Percentiles rank a stretch among this genome's conserved stretches.
Conservation (phyloP, 495 filamentous ascomycete genomes). For the Podospora conica region DNA sequence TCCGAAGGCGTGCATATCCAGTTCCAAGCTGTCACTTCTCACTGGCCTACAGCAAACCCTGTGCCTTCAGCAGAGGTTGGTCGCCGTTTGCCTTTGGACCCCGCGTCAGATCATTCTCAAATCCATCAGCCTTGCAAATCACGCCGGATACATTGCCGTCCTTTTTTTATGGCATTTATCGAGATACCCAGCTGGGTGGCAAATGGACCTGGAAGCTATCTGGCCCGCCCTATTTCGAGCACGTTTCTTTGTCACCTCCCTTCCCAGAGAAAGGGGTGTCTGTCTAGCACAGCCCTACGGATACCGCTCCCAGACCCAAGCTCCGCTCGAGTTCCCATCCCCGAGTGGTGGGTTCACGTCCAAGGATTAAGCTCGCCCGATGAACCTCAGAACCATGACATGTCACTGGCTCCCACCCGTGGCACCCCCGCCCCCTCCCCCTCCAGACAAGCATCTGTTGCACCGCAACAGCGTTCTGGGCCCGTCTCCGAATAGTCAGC, state of each 20-base stretch:
- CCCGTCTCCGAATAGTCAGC: neutral
- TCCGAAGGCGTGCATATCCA: neutral
- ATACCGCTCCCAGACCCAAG: neutral
- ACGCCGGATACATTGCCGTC: neutral
- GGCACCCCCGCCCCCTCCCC: neutral
- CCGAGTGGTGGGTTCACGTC: conserved; percentile 11
- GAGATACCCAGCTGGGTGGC: neutral
- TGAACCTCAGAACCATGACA: neutral
- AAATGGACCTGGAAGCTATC: neutral
- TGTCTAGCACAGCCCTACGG: conserved; percentile 20
- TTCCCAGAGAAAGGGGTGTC: neutral
- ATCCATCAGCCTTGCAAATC: neutral
- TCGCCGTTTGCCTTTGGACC: neutral
- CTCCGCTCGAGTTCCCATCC: neutral
- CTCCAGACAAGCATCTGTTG: neutral
- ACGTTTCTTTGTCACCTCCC: neutral
- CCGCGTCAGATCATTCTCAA: neutral
- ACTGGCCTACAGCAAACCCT: too few relatives aligned
- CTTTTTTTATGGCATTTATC: neutral
- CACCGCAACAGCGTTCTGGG: neutral
- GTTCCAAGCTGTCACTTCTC: neutral
- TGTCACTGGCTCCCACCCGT: neutral
- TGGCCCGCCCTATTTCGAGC: neutral
- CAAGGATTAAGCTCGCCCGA: neutral
- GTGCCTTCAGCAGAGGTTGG: too few relatives aligned